Evolutionary conservation across 2,329 filamentous ascomycete genomes (phyloP), one percentile per base, ranked within the genome.

Genomic region (Cladophialophora chaetospira): DNA sequence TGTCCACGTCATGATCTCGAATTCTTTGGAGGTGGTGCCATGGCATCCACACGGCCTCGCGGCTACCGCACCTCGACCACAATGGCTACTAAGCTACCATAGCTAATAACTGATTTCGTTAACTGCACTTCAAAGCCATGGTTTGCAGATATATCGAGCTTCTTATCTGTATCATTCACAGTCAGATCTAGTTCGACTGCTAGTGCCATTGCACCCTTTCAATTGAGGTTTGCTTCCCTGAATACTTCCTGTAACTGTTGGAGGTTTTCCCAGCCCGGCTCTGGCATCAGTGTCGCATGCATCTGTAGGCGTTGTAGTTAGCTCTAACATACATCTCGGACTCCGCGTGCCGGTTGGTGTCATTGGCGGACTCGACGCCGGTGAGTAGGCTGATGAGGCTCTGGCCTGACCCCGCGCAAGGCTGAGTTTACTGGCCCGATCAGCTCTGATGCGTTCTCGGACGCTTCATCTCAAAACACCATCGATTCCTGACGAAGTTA

Each of bases 401-500:
- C 21, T 13, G 21, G 25, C 17, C 19, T n/a, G 5, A 25, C 50
- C 49, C 50, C 50, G 40, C 50, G 38, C 40, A 29, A 53, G 50
- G 50, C 50, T 55, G 52, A 33, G n/a, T 2, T 38, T 55, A 38
- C 43, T 17, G 3, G 15, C 15, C n/a, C n/a, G n/a, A n/a, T n/a
- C n/a, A n/a, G n/a, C n/a, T n/a, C n/a, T n/a, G n/a, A n/a, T n/a
- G n/a, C n/a, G n/a, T n/a, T n/a, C n/a, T n/a, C n/a, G n/a, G n/a
- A n/a, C n/a, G n/a, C n/a, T n/a, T n/a, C n/a, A n/a, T n/a, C n/a
- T n/a, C n/a, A n/a, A n/a, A n/a, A n/a, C n/a, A n/a, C n/a, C n/a
- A n/a, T n/a, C n/a, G n/a, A n/a, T n/a, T n/a, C n/a, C n/a, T n/a
- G n/a, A n/a, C n/a, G n/a, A n/a, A n/a, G n/a, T n/a, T n/a, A n/a